phyloP scores from a whole-genome alignment of 1,284 basidiomycete species.

The Violaceomyces palustris region DNA sequence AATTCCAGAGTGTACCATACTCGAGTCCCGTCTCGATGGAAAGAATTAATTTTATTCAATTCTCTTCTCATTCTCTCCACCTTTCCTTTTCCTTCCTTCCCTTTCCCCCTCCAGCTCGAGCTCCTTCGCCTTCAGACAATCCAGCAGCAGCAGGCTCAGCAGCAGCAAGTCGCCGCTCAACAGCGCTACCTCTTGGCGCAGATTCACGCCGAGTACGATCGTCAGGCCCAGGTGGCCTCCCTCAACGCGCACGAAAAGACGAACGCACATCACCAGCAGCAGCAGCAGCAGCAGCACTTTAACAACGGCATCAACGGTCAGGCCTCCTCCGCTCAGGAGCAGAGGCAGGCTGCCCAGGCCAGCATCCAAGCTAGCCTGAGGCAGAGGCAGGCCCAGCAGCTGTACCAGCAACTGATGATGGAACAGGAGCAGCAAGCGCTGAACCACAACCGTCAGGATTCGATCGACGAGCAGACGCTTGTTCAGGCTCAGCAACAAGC shows the following conservation, averaged over 20 bases:
- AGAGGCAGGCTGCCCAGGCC: conserved; percentile 41
- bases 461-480: conserved; percentile 2
- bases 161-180: conserved; percentile 29
- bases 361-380: conserved; percentile 41
- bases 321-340: conserved; percentile 28
- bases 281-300: conserved; percentile 4
- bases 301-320: conserved; percentile 11
- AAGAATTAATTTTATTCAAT: too few species aligned
- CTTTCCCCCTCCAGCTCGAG: conserved; percentile 24
- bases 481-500: not conserved
- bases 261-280: not conserved
- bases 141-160: conserved; percentile 30
- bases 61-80: not conserved
- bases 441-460: not conserved
- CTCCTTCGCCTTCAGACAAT: conserved; percentile 34
- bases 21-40: too few species aligned
- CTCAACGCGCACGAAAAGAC: not conserved
- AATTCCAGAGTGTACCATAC: too few species aligned
- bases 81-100: not conserved
- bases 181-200: conserved; percentile 40
- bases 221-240: conserved; percentile 8
- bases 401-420: conserved; percentile 13
- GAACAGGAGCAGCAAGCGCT: conserved; percentile 5
- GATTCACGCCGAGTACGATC: conserved; percentile 30
- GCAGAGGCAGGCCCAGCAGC: conserved; percentile 39